Evolutionary conservation across 805 yeast species (phyloP), one percentile per base, ranked within the genome.

Genomic region (Metschnikowia hibisci): DNA sequence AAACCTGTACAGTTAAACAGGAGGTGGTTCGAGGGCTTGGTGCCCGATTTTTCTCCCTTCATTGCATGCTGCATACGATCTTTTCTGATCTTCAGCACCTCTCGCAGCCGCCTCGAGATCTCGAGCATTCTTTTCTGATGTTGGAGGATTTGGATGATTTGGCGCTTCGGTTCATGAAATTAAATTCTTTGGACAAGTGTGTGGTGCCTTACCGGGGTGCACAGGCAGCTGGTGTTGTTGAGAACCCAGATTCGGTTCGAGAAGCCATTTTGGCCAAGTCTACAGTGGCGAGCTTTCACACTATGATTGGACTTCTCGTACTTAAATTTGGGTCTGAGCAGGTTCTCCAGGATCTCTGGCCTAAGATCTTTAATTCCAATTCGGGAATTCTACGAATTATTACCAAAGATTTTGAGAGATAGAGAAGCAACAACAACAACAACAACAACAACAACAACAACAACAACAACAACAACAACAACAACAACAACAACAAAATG

Each of bases 251-350:
- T 8, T 46, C 42, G 7, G 40, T 43, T 36, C 47, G 54, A 37
- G 31, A 32, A 6, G 46, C 22, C 22, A 58, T 61, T 6, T 47
- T 41, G 18, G 58, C 58, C 20, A 43, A 47, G 13, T 54, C 70
- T 1, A 44, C 57, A n/a, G 52, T 67, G 12, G 71, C 67, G 2
- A 60, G 69, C 37, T 70, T 70, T 41, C 62, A 62, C 48, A 60
- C 71, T 7, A 50, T 70, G 62, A 47, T 69, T 5, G 76, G 76
- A 1, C 27, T 70, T 12, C 38, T 68, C 14, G 49, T 53, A 12
- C 41, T 53, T 8, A 66, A 64, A 46, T 66, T 51, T 39, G 69
- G 63, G 12, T 51, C 53, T 13, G 49, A 50, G 11, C 44, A 46
- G 6, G 58, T 60, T 5, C 46, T 56, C 4, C 60, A 60, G 4